Percentiles rank a stretch among this genome's conserved stretches.
These are phyloP conservation scores for Nigrospora sphaerica DNA, from an alignment of 2,329 filamentous ascomycete genomes.

Conservation along the genomic window DNA sequence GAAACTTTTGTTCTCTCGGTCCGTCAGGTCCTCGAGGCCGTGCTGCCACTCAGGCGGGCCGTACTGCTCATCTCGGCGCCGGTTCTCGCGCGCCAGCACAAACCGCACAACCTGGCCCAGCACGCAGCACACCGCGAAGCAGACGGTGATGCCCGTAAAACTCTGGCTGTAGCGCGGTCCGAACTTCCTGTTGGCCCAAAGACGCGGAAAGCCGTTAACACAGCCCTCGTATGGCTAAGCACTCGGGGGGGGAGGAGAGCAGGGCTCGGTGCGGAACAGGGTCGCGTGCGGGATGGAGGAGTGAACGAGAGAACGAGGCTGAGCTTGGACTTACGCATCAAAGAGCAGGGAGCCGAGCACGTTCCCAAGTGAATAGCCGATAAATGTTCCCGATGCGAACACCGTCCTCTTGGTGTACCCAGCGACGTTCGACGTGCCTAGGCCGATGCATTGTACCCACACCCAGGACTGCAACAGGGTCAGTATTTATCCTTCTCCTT, in stretches of 20 bases:
- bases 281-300: too few relatives aligned
- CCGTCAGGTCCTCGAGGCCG: slow-evolving; percentile 1
- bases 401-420: slow-evolving; percentile 24
- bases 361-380: slow-evolving; percentile 26
- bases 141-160: slow-evolving; percentile 1
- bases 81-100: slow-evolving; percentile 1
- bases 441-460: slow-evolving; percentile 20
- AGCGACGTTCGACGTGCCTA: slow-evolving; percentile 24
- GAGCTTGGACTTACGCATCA: slow-evolving; percentile 13
- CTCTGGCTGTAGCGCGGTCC: slow-evolving; percentile 1
- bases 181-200: background rate
- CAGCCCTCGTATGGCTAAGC: too few relatives aligned
- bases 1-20: slow-evolving; percentile 1
- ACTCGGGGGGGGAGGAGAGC: too few relatives aligned
- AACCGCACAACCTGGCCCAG: background rate
- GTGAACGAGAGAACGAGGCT: too few relatives aligned
- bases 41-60: slow-evolving; percentile 1
- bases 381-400: slow-evolving; percentile 20
- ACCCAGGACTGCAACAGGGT: slow-evolving; percentile 9
- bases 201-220: too few relatives aligned
- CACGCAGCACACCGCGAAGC: slow-evolving; percentile 1
- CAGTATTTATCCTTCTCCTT: too few relatives aligned
- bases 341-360: slow-evolving; percentile 25
- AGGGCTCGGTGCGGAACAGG: too few relatives aligned
- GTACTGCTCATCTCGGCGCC: background rate